Base-by-base conservation (phyloP, 768 basidiomycete genomes). In the Suillus brevipes region DNA sequence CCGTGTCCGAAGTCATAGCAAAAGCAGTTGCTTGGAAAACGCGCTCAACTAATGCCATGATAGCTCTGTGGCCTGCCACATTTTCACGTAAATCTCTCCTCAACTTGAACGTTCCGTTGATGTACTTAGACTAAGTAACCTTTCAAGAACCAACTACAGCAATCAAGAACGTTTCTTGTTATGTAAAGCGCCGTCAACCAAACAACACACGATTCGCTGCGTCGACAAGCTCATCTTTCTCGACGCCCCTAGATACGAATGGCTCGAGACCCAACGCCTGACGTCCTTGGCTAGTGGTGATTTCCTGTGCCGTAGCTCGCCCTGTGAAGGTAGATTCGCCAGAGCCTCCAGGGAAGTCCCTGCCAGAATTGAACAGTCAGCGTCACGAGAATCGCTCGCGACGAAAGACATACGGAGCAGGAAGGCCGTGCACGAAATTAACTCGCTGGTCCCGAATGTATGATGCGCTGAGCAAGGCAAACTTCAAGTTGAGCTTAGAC, bases 311-410 rank as follows among this genome's bases (percentile, higher is more conserved):
- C 5, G 70, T 77, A 2, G 73, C 81, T 38, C 83, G 74, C 9
- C 78, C 81, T 1, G 74, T 56, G 59, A 83, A 86, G 10, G 67
- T 65, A 0, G 81, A 81, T 71, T 87, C 85, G 28, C 84, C 83
- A 50, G 79, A 76, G 6, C 85, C 85, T 45, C 83, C 81, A 0
- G 85, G 83, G 56, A 85, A 86, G 64, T 87, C 85, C 12, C 84
- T 84, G 50, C 55, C 4, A 42, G 1, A 20, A 43, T 34, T 12
- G 34, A 67, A 25, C 16, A 64, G 43, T 36, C 20, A 42, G 47
- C n/a, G 1, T 60, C 25, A 50, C 1, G 28, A 43, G 28, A 57
- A n/a, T 20, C 59, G 6, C 36, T n/a, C 47, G 38, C 10, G 16
- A 63, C 4, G 58, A 62, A 58, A 36, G 28, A 18, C 4, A 76